phyloP scores from a whole-genome alignment of 1,139 yeast species.

The Blastobotrys niveus region DNA sequence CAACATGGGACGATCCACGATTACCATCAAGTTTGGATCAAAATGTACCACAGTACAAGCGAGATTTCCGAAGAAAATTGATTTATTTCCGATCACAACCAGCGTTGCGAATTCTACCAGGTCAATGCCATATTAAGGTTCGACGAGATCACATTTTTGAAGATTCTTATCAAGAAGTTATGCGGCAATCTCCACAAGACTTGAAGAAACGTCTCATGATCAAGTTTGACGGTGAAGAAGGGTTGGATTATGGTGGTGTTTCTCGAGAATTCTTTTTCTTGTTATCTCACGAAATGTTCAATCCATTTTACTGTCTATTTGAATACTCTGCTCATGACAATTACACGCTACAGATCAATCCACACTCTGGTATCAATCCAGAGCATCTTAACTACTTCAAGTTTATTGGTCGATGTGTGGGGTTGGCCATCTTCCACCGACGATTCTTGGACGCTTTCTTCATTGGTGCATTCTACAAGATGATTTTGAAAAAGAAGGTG shows the following conservation, averaged over 20 bases:
- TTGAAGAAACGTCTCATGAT: constrained; percentile 96
- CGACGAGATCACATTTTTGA: constrained; percentile 95
- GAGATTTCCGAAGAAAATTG: constrained; percentile 96
- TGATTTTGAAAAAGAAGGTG: constrained; percentile 94
- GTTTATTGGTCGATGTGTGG: constrained; percentile 97
- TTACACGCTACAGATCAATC: constrained; percentile 94
- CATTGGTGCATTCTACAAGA: constrained; percentile 95
- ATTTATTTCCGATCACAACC: constrained; percentile 98
- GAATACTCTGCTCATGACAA: constrained; percentile 98
- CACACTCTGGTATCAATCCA: constrained; percentile 96
- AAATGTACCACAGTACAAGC: constrained; percentile 97
- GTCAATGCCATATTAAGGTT: constrained; percentile 97
- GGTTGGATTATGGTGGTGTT: constrained; percentile 98
- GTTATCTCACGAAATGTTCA: constrained; percentile 96
- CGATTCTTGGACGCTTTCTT: constrained; percentile 96
- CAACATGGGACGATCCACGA: constrained; percentile 99
- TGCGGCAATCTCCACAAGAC: constrained; percentile 98
- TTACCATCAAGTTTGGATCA: constrained; percentile 95
- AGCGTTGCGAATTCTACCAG: constrained; percentile 91
- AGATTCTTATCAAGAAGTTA: constrained; percentile 95
- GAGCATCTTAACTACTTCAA: constrained; percentile 97
- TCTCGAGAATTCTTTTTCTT: constrained; percentile 95
- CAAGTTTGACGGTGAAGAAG: constrained; percentile 98
- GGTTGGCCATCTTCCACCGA: constrained; percentile 96
- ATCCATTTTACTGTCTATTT: constrained; percentile 94